Base-by-base conservation (phyloP, 208 protist genomes). In the Naegleria fowleri region DNA sequence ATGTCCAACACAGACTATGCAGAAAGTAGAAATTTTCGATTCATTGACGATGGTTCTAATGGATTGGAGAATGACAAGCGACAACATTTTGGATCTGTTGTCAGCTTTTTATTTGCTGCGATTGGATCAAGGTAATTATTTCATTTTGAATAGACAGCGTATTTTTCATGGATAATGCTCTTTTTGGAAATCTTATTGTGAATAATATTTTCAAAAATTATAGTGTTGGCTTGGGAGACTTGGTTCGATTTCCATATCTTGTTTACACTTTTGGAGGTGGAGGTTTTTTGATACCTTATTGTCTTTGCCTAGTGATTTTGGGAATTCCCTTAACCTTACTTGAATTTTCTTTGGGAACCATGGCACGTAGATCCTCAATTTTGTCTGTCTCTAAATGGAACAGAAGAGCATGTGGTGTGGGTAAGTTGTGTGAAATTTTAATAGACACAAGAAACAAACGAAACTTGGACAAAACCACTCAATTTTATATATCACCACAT, bases 211-310 rank as follows among this genome's bases (percentile, higher is more conserved):
- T 48, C 43, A 1, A 48, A n/a, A 48, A 48, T 48, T 48, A 9
- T 48, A 67, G 55, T 67, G 55, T 88, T 38, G 84, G 84, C 9
- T 88, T 88, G 0, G 84, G 84, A 58, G 41, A 88, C 38, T 88
- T 88, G 7, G 5, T 88, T 36, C 39, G 84, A 38, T 88, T 88
- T 55, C 84, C 84, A 7, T 88, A 88, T 39, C n/a, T 88, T 15
- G 43, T 38, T 39, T 88, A 39, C 22, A 58, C 15, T 3, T 39
- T 19, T 13, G 84, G 84, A 48, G 84, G 83, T 36, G 83, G 84
- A 48, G 36, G 16, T 22, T 86, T 39, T 86, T 43, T 85, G 0
- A 88, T 48, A 33, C 84, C 84, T n/a, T 88, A 58, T 43, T 39
- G 5, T 25, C 6, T 88, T 58, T 25, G 36, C 13, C 7, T 88